A percentile compares a stretch with the other conserved stretches of the same genome.
phyloP scores from a whole-genome alignment of 2,329 filamentous ascomycete genomes.

The Beauveria brongniartii region DNA sequence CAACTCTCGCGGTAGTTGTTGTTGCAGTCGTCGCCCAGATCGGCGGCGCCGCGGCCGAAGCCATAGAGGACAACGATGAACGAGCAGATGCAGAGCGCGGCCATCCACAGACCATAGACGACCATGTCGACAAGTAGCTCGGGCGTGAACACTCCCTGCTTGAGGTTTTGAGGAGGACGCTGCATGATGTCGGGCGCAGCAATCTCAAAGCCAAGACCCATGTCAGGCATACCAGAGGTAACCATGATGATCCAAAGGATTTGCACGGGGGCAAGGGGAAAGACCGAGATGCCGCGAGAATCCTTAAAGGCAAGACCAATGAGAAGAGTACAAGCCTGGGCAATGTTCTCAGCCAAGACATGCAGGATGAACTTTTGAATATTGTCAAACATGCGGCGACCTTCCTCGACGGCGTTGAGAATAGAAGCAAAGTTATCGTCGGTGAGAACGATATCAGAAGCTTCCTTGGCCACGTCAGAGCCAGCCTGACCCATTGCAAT shows the following conservation, averaged over 20 bases:
- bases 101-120: conserved; percentile 60
- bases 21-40: conserved; percentile 54
- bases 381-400: conserved; percentile 63
- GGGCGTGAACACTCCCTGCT: conserved; percentile 52
- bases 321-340: conserved; percentile 58
- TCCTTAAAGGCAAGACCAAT: conserved; percentile 67
- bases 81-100: conserved; percentile 45
- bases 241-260: conserved; percentile 77
- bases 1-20: conserved; percentile 43
- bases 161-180: conserved; percentile 55
- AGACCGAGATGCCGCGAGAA: conserved; percentile 52
- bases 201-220: conserved; percentile 65
- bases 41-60: conserved; percentile 36
- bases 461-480: conserved; percentile 64
- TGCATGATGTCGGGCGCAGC: conserved; percentile 61
- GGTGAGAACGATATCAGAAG: conserved; percentile 59
- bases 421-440: conserved; percentile 68
- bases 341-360: conserved; percentile 60
- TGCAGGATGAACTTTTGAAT: conserved; percentile 67
- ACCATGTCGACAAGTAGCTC: conserved; percentile 60
- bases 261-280: conserved; percentile 64
- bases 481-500: conserved; percentile 63
- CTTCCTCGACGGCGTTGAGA: conserved; percentile 63
- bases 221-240: conserved; percentile 64
- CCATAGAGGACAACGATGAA: conserved; percentile 46